These are phyloP conservation scores for Metschnikowia chrysomelidarum DNA, from an alignment of 805 yeast genomes.

Conservation along the genomic window DNA sequence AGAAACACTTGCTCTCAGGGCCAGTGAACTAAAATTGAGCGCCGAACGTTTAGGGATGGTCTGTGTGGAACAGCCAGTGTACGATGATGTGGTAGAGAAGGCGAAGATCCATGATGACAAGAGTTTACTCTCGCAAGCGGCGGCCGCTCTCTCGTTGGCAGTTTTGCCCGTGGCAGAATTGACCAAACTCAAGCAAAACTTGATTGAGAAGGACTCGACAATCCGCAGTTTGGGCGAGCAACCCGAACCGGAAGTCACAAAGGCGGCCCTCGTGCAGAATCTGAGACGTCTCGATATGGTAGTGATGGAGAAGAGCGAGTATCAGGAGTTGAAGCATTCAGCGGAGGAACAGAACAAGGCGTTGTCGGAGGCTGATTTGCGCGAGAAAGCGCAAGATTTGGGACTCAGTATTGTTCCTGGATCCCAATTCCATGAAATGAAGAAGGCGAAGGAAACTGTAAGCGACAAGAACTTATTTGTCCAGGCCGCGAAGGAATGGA, in stretches of 20 bases:
- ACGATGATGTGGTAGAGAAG: conserved; percentile 3
- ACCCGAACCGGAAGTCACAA: conserved; percentile 16
- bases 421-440: conserved; percentile 26
- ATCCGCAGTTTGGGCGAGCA: conserved; percentile 22
- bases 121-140: conserved; percentile 6
- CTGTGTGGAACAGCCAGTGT: conserved; percentile 5
- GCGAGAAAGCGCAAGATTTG: conserved; percentile 37
- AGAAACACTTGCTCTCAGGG: conserved; percentile 7
- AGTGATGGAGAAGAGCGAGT: conserved; percentile 17
- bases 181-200: conserved; percentile 14
- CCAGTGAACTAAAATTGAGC: conserved; percentile 9
- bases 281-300: conserved; percentile 18
- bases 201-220: conserved; percentile 26
- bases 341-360: conserved; percentile 14
- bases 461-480: conserved; percentile 27
- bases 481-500: conserved; percentile 43
- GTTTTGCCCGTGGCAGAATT: conserved; percentile 15
- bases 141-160: conserved; percentile 13
- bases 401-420: conserved; percentile 38
- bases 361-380: conserved; percentile 20
- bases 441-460: conserved; percentile 17
- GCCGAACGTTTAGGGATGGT: conserved; percentile 14
- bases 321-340: conserved; percentile 13
- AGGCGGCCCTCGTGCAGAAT: conserved; percentile 20
- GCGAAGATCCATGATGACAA: conserved; percentile 4